Conservation (phyloP, 208 protist genomes). For the Leishmania martiniquensis region DNA sequence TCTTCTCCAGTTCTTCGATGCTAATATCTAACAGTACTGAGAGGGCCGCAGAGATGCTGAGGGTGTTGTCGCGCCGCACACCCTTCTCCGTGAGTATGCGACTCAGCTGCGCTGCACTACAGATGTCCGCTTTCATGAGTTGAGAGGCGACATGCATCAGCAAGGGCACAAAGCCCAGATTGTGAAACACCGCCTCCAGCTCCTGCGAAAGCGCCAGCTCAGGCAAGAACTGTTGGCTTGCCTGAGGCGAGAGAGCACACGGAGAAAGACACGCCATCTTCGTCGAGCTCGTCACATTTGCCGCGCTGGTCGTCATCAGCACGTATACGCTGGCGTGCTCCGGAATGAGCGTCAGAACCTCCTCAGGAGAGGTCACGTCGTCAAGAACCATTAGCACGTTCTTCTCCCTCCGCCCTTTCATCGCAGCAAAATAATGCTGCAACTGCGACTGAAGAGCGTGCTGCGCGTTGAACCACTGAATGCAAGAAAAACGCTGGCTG, state of each 20-base stretch:
- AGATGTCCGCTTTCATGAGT: conserved; percentile 45
- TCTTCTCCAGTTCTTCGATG: conserved; percentile 42
- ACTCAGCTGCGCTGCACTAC: conserved; percentile 32
- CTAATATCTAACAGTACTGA: conserved; percentile 54
- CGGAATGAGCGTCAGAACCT: conserved; percentile 41
- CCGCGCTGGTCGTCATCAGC: conserved; percentile 58
- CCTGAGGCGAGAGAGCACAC: conserved; percentile 39
- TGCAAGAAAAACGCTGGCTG: conserved; percentile 83
- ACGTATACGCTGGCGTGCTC: conserved; percentile 71
- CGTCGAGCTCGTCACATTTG: conserved; percentile 16
- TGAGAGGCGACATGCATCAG: conserved; percentile 59
- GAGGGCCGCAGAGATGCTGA: conserved; percentile 67
- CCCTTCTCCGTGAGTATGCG: conserved; percentile 26
- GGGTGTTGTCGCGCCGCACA: conserved; percentile 39
- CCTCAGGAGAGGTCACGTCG: conserved; percentile 45
- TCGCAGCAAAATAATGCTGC: conserved; percentile 69
- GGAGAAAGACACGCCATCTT: conserved; percentile 39
- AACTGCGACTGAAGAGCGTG: conserved; percentile 40
- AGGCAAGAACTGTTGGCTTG: conserved; percentile 41
- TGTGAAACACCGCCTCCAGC: conserved; percentile 35
- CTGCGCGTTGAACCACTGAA: conserved; percentile 83
- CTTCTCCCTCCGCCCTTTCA: conserved; percentile 76
- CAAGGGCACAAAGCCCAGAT: conserved; percentile 73
- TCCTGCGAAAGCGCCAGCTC: conserved; percentile 29
- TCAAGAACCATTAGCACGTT: conserved; percentile 88